Conservation (phyloP, 495 filamentous ascomycete genomes). For the Beverwykella pulmonaria region DNA sequence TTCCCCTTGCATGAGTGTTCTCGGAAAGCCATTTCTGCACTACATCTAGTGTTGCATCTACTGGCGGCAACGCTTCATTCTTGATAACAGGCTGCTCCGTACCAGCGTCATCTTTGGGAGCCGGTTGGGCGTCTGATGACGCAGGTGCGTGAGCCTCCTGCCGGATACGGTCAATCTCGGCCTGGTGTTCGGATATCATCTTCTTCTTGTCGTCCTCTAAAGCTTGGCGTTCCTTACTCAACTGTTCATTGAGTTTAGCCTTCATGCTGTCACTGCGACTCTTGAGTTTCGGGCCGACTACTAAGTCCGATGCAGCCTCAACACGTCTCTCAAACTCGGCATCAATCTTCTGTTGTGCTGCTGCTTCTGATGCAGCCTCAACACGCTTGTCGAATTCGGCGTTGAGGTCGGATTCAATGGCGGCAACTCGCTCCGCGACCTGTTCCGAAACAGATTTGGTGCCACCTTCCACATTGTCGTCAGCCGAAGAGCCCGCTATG, state of each 20-base stretch:
- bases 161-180: constrained; percentile 17
- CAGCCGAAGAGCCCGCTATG: constrained; percentile 30
- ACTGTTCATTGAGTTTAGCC: constrained; percentile 49
- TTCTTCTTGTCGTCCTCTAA: constrained; percentile 43
- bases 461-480: constrained; percentile 30
- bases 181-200: constrained; percentile 51
- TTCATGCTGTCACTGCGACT: constrained; percentile 51
- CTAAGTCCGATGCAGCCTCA: not conserved
- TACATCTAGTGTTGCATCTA: constrained; percentile 53
- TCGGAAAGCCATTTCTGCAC: constrained; percentile 54
- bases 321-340: not conserved
- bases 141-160: no score
- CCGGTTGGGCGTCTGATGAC: not conserved
- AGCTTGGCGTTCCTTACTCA: constrained; percentile 28
- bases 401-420: not conserved
- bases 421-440: not conserved
- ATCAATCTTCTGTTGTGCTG: not conserved
- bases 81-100: constrained; percentile 4
- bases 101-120: not conserved
- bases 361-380: not conserved
- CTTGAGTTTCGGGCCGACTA: not conserved
- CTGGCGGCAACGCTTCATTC: constrained; percentile 25
- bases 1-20: constrained; percentile 65
- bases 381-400: not conserved
- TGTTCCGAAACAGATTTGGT: constrained; percentile 43